Percentiles rank a stretch among this genome's conserved stretches.
phyloP scores from a whole-genome alignment of 768 basidiomycete genomes.

The Tremella fuciformis region DNA sequence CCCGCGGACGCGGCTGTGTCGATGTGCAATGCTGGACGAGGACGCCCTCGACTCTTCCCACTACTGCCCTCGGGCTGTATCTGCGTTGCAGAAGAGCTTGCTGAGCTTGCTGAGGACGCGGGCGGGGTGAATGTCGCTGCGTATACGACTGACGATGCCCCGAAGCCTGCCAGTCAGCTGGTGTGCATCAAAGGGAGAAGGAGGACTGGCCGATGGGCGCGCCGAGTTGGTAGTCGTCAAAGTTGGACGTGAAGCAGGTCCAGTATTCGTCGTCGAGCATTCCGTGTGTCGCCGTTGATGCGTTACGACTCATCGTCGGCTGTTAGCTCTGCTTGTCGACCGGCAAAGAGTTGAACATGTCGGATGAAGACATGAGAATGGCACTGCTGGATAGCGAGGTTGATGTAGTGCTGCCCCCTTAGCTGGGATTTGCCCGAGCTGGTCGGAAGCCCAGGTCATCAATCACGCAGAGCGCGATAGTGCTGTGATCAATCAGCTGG shows the following conservation, averaged over 20 bases:
- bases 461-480: no score
- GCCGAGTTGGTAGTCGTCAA: conserved; percentile 9
- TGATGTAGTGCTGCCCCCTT: no score
- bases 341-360: no score
- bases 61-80: not conserved
- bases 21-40: not conserved
- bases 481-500: no score
- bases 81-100: not conserved
- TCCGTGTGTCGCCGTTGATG: not conserved
- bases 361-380: no score
- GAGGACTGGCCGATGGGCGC: conserved; percentile 11
- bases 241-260: conserved; percentile 1
- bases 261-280: conserved; percentile 8
- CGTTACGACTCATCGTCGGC: no score
- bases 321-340: no score
- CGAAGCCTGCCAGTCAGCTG: conserved; percentile 60
- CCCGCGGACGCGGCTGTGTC: conserved; percentile 1
- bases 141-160: conserved; percentile 88
- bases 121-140: conserved; percentile 64
- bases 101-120: conserved; percentile 13
- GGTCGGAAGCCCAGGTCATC: no score
- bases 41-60: not conserved
- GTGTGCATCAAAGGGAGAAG: not conserved
- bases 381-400: no score
- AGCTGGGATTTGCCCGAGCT: no score